Conservation (phyloP, 805 yeast genomes). For the Starmerella cellae region DNA sequence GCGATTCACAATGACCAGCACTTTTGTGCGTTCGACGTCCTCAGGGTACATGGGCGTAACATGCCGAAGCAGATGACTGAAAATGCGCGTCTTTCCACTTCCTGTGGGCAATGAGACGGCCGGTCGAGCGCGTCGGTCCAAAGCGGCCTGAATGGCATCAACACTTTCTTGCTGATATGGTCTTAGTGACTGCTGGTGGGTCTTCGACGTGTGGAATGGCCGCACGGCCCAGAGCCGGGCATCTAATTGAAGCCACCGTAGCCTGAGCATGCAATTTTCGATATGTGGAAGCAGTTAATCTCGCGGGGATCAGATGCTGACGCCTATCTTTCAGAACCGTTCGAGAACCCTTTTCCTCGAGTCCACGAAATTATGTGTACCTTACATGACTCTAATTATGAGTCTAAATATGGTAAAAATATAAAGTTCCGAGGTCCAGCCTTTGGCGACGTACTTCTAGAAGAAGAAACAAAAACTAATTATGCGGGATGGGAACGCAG, state of each 20-base stretch:
- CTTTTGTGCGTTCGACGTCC: conserved; percentile 26
- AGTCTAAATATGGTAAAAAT: too few relatives aligned
- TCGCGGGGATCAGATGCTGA: too few relatives aligned
- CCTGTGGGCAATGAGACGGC: conserved; percentile 89
- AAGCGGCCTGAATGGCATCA: conserved; percentile 37
- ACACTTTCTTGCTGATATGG: conserved; percentile 64
- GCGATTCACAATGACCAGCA: conserved; percentile 64
- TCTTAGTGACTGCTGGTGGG: not conserved
- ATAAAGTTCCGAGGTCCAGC: too few relatives aligned
- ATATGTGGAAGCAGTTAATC: too few relatives aligned
- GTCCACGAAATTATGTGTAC: too few relatives aligned
- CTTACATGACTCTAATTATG: too few relatives aligned
- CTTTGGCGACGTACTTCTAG: too few relatives aligned
- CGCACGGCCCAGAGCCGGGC: not conserved
- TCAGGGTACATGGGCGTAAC: conserved; percentile 25
- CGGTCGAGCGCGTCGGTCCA: conserved; percentile 41
- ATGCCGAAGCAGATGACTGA: conserved; percentile 26
- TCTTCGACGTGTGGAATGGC: not conserved
- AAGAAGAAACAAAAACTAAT: too few relatives aligned
- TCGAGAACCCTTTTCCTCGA: too few relatives aligned
- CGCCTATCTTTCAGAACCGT: too few relatives aligned
- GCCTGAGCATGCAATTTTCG: too few relatives aligned
- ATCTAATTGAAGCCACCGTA: not conserved
- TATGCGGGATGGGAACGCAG: too few relatives aligned
- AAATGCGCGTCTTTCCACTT: conserved; percentile 83